Conservation (phyloP, 768 basidiomycete genomes). For the Kwoniella bestiolae region DNA sequence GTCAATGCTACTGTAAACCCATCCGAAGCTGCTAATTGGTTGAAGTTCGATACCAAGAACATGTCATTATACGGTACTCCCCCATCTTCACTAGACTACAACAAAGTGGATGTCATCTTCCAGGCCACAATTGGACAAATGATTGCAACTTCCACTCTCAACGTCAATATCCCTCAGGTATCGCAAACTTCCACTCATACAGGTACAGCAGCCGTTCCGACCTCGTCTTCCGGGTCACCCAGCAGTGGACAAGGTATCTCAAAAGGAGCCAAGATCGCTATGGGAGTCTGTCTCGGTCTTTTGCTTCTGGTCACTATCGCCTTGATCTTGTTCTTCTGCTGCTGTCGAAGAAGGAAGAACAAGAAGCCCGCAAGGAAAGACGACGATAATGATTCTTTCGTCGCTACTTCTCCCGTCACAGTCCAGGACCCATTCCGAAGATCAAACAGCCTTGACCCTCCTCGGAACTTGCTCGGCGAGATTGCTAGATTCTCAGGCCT, state of each 20-base stretch:
- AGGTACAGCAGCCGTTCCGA: constrained; percentile 31
- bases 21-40: constrained; percentile 43
- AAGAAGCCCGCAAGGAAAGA: constrained; percentile 26
- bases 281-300: constrained; percentile 53
- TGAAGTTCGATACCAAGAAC: constrained; percentile 42
- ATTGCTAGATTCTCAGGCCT: constrained; percentile 46
- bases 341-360: constrained; percentile 43
- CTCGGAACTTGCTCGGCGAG: constrained; percentile 45
- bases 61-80: constrained; percentile 42
- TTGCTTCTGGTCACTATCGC: constrained; percentile 42
- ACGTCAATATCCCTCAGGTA: constrained; percentile 34
- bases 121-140: constrained; percentile 28
- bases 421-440: constrained; percentile 41
- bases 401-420: constrained; percentile 47
- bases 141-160: constrained; percentile 34
- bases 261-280: constrained; percentile 52
- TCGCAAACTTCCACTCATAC: constrained; percentile 30
- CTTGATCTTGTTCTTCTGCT: constrained; percentile 51
- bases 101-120: constrained; percentile 43
- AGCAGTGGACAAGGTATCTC: constrained; percentile 45
- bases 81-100: constrained; percentile 34
- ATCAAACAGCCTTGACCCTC: constrained; percentile 34
- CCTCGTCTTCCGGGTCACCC: constrained; percentile 14
- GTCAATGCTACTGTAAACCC: constrained; percentile 48
- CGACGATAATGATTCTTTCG: constrained; percentile 51